phyloP scores from a whole-genome alignment of 2,329 filamentous ascomycete species.

The Monosporascus sp. region DNA sequence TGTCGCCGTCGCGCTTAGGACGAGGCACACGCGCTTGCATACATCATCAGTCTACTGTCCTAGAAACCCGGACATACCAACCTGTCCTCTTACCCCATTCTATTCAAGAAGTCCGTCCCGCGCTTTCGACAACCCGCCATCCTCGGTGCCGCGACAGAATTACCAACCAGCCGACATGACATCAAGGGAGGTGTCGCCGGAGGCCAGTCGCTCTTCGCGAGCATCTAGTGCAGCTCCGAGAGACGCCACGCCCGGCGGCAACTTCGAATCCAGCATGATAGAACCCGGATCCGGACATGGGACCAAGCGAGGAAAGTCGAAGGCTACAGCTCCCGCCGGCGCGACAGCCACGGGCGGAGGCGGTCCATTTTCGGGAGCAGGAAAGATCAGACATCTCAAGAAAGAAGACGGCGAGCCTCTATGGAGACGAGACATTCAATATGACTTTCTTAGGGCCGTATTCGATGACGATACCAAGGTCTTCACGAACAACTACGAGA shows the following conservation, averaged over 20 bases:
- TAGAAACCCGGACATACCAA: no score
- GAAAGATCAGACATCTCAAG: constrained; percentile 79
- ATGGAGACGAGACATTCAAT: constrained; percentile 85
- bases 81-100: no score
- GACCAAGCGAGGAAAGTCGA: constrained; percentile 21
- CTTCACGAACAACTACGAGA: constrained; percentile 86
- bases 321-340: constrained; percentile 12
- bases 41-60: no score
- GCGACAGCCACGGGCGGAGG: constrained; percentile 1
- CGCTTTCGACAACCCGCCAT: no score
- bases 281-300: constrained; percentile 17
- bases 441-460: constrained; percentile 75
- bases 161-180: constrained; percentile 11
- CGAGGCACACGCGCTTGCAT: no score
- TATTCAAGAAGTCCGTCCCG: no score
- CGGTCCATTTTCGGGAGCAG: constrained; percentile 29
- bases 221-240: constrained; percentile 16
- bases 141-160: background rate
- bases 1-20: no score
- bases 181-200: constrained; percentile 22
- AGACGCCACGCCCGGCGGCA: constrained; percentile 16
- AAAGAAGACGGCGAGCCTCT: constrained; percentile 85
- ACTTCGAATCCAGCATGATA: constrained; percentile 22
- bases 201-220: constrained; percentile 19
- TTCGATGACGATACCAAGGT: constrained; percentile 71